A percentile compares a stretch with the other conserved stretches of the same genome.
Conservation (phyloP, 2,329 filamentous ascomycete species). For the Dactylellina drechsleri region DNA sequence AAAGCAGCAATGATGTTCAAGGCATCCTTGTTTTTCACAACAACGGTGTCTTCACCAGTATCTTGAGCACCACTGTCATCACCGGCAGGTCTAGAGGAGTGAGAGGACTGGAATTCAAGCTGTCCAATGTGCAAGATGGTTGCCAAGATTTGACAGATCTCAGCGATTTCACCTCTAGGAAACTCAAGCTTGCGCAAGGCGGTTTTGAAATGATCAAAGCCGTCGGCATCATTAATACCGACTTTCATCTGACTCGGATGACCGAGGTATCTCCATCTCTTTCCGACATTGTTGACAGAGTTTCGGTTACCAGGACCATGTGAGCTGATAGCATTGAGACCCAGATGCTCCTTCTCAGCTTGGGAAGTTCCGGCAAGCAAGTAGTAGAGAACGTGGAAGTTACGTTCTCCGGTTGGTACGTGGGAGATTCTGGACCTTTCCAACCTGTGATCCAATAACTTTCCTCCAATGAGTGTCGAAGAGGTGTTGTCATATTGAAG, state of each 20-base stretch:
- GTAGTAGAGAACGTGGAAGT: constrained; percentile 96
- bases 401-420: constrained; percentile 93
- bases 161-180: constrained; percentile 89
- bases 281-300: constrained; percentile 69
- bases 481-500: constrained; percentile 94
- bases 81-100: constrained; percentile 78
- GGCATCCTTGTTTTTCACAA: constrained; percentile 92
- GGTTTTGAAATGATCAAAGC: constrained; percentile 97
- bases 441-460: constrained; percentile 90
- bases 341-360: constrained; percentile 87
- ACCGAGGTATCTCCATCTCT: constrained; percentile 94
- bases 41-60: constrained; percentile 83
- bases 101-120: constrained; percentile 87
- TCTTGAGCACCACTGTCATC: constrained; percentile 97
- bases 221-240: constrained; percentile 93
- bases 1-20: constrained; percentile 90
- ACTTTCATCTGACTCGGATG: constrained; percentile 97
- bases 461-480: constrained; percentile 90
- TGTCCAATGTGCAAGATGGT: constrained; percentile 97
- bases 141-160: constrained; percentile 94
- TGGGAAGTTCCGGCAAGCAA: constrained; percentile 89
- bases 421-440: constrained; percentile 90
- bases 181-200: constrained; percentile 94
- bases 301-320: constrained; percentile 66
- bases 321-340: constrained; percentile 70